A percentile compares a stretch with the other conserved stretches of the same genome.
phyloP scores from a whole-genome alignment of 2,329 filamentous ascomycete species.

The Colletotrichum salicis region DNA sequence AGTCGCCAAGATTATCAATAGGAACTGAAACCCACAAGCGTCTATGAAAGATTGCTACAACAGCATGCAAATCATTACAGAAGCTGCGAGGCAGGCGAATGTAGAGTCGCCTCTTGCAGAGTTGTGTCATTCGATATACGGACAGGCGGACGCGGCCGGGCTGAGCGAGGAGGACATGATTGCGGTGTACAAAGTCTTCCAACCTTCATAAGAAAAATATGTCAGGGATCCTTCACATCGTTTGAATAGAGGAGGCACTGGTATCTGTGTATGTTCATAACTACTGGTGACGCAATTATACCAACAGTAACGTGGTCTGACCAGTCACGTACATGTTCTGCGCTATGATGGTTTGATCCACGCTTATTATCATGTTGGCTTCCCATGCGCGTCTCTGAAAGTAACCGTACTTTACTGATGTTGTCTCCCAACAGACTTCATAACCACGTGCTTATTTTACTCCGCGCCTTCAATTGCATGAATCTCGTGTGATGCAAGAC shows the following conservation, averaged over 20 bases:
- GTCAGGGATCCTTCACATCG: not conserved
- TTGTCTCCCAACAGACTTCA: not conserved
- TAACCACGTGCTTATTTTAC: not conserved
- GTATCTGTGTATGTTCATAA: too few relatives aligned
- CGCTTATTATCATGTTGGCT: too few relatives aligned
- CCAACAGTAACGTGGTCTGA: too few relatives aligned
- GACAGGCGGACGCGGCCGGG: conserved; percentile 39
- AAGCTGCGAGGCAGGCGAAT: conserved; percentile 37
- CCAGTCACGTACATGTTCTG: too few relatives aligned
- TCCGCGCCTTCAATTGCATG: not conserved
- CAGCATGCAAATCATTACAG: conserved; percentile 41
- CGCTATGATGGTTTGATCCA: too few relatives aligned
- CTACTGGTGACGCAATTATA: too few relatives aligned
- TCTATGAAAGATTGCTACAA: conserved; percentile 45
- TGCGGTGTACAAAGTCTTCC: conserved; percentile 37
- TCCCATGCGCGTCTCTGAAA: too few relatives aligned
- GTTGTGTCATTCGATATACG: conserved; percentile 39
- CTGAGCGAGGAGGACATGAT: conserved; percentile 44
- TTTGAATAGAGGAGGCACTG: too few relatives aligned
- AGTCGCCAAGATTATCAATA: conserved; percentile 42
- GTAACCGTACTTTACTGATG: too few relatives aligned
- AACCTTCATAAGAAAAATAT: not conserved
- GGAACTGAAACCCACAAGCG: conserved; percentile 46
- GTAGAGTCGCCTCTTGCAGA: conserved; percentile 39
- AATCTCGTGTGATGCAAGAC: not conserved